Evolutionary conservation across 1,284 basidiomycete genomes (phyloP).

Genomic region (Microbotryum violaceum): DNA sequence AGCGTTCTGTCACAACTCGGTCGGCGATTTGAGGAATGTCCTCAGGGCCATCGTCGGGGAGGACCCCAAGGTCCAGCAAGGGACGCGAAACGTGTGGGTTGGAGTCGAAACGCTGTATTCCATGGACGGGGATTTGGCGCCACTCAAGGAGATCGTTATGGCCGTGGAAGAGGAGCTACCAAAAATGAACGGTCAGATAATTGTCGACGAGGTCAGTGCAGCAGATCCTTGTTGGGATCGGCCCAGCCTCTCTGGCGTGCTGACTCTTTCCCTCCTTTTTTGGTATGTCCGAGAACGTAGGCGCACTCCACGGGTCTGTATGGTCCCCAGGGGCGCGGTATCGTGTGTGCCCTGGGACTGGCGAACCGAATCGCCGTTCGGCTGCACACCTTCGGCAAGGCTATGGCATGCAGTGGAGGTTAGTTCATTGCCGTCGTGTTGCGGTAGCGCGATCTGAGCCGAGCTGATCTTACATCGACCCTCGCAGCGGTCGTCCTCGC

Average conservation of each 20-base stretch:
- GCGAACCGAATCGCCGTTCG: slow-evolving; percentile 52
- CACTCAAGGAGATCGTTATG: slow-evolving; percentile 58
- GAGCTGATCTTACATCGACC: slow-evolving; percentile 20
- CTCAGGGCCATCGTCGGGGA: slow-evolving; percentile 1
- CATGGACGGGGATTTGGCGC: slow-evolving; percentile 90
- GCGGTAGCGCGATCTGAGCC: slow-evolving; percentile 28
- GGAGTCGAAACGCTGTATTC: slow-evolving; percentile 84
- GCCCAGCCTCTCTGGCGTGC: background rate
- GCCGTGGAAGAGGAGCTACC: slow-evolving; percentile 56
- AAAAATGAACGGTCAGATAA: slow-evolving; percentile 55
- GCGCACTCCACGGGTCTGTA: slow-evolving; percentile 80
- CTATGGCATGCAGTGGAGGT: slow-evolving; percentile 69
- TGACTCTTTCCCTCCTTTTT: no score
- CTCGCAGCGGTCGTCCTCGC: slow-evolving; percentile 67
- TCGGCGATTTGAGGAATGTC: slow-evolving; percentile 37
- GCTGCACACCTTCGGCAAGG: slow-evolving; percentile 60
- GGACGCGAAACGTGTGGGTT: slow-evolving; percentile 42
- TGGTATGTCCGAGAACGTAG: background rate
- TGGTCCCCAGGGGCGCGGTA: slow-evolving; percentile 54
- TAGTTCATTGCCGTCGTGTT: slow-evolving; percentile 35
- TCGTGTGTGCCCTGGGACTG: slow-evolving; percentile 45
- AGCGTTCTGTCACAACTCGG: slow-evolving; percentile 68
- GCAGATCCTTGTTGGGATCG: background rate
- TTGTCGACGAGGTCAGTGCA: slow-evolving; percentile 65
- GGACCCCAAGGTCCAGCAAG: slow-evolving; percentile 16